These are phyloP conservation scores for Gymnopilus dilepis DNA, from an alignment of 768 basidiomycete species.

Conservation along the genomic window DNA sequence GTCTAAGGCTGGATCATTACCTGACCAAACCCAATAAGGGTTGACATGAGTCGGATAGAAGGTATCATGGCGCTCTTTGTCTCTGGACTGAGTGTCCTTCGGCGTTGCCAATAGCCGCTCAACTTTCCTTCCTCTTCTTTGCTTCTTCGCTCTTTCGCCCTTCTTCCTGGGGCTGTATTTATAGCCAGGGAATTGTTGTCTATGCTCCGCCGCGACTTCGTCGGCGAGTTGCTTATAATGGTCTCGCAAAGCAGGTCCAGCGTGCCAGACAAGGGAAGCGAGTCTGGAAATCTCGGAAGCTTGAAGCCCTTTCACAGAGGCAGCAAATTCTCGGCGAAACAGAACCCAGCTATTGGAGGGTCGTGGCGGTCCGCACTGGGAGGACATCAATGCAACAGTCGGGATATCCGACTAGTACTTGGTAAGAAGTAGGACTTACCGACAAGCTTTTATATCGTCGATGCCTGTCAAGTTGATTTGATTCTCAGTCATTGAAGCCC, in stretches of 20 bases:
- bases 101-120: neutral
- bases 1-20: neutral
- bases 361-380: neutral
- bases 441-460: too few species aligned
- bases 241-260: neutral
- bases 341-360: neutral
- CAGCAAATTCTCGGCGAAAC: neutral
- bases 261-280: neutral
- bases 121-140: neutral
- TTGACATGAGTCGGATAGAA: neutral
- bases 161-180: neutral
- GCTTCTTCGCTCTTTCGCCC: too few species aligned
- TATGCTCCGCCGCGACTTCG: neutral
- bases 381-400: neutral
- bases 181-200: neutral
- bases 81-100: neutral
- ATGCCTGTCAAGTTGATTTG: too few species aligned
- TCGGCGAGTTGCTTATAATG: neutral
- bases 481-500: too few species aligned
- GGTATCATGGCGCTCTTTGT: neutral
- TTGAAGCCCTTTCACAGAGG: neutral
- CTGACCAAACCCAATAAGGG: neutral
- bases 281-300: neutral
- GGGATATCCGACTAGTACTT: neutral
- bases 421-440: neutral